Evolutionary conservation across 2,329 filamentous ascomycete genomes (phyloP).

Genomic region (Phyllosticta paracitricarpa): DNA sequence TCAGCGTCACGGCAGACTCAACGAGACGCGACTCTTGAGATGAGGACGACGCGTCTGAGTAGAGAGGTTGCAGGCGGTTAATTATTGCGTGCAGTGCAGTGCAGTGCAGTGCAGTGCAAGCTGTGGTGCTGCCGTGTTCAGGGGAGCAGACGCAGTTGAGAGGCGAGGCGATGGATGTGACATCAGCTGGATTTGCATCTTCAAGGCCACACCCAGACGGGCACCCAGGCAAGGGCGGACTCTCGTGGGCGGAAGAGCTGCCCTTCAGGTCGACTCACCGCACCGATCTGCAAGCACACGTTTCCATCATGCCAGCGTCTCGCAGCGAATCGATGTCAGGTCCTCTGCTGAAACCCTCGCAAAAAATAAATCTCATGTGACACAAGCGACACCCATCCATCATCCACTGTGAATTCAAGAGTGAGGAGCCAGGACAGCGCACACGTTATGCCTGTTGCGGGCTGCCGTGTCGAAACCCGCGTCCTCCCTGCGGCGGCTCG

Average conservation of each 20-base stretch:
- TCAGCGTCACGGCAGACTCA: slow-evolving; percentile 5
- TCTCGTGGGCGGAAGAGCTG: neutral
- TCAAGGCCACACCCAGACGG: neutral
- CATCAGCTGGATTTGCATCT: slow-evolving; percentile 3
- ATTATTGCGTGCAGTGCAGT: neutral
- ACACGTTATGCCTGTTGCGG: slow-evolving; percentile 5
- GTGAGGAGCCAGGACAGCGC: too few species aligned
- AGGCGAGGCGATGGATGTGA: slow-evolving; percentile 2
- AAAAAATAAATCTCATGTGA: neutral
- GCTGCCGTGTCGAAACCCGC: slow-evolving; percentile 4
- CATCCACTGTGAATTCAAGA: too few species aligned
- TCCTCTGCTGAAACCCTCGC: slow-evolving; percentile 1
- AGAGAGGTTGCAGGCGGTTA: neutral
- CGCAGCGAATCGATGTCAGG: neutral
- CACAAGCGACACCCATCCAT: neutral
- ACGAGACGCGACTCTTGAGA: slow-evolving; percentile 3
- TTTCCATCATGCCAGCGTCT: slow-evolving; percentile 5
- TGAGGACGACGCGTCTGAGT: slow-evolving; percentile 7
- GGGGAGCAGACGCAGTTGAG: neutral
- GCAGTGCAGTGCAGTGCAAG: neutral
- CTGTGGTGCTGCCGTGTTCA: slow-evolving; percentile 3
- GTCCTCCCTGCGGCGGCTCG: neutral
- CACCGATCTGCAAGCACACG: slow-evolving; percentile 11
- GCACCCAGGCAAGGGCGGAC: slow-evolving; percentile 3
- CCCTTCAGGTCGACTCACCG: slow-evolving; percentile 9